Evolutionary conservation across 768 basidiomycete species (phyloP).

Genomic region (Tricholoma furcatifolium): DNA sequence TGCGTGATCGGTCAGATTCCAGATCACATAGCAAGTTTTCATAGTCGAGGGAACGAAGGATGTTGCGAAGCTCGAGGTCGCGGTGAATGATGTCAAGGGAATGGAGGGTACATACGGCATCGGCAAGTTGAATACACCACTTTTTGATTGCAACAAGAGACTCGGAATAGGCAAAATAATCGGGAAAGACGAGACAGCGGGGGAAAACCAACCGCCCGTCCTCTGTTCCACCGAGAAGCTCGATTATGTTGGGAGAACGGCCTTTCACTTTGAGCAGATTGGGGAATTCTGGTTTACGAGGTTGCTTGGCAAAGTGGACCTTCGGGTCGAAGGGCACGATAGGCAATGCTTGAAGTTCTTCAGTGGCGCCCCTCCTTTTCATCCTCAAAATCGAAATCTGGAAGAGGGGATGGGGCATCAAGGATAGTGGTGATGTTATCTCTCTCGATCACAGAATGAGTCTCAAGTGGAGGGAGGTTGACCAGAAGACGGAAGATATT

Average conservation of each 20-base stretch:
- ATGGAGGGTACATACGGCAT: conserved; percentile 5
- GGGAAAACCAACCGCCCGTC: conserved; percentile 6
- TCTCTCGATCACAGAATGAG: conserved; percentile 2
- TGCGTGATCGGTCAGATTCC: background rate
- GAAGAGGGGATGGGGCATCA: background rate
- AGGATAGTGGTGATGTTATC: background rate
- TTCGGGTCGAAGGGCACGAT: background rate
- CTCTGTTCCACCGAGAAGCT: conserved; percentile 2
- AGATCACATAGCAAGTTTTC: conserved; percentile 3
- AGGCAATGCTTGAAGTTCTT: background rate
- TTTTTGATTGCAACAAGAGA: background rate
- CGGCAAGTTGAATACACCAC: background rate
- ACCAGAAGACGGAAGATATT: conserved; percentile 1
- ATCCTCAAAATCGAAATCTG: background rate
- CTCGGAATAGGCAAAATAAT: background rate
- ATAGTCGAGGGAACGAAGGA: background rate
- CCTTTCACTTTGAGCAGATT: conserved; percentile 8
- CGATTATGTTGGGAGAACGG: background rate
- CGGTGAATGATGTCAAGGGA: conserved; percentile 4
- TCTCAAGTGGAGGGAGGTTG: background rate
- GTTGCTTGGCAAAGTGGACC: background rate
- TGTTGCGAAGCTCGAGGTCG: conserved; percentile 1
- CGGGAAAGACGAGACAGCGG: background rate
- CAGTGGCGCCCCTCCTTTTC: background rate
- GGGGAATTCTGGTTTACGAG: background rate